These are phyloP conservation scores for Gamarada debralockiae DNA, from an alignment of 495 filamentous ascomycete species.

Conservation along the genomic window DNA sequence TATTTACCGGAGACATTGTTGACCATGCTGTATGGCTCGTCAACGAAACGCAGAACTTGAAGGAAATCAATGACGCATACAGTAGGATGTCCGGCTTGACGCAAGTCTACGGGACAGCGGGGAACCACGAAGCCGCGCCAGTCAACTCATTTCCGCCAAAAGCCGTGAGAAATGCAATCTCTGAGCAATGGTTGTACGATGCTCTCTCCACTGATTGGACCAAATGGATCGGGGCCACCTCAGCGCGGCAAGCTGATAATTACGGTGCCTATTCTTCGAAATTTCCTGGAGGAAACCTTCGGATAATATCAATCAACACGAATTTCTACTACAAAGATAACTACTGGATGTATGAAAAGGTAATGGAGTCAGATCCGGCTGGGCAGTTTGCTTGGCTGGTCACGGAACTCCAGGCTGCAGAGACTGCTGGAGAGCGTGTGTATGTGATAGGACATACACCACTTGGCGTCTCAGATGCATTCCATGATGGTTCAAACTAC, in stretches of 20 bases:
- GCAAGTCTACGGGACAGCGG: conserved; percentile 44
- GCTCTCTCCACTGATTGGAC: conserved; percentile 40
- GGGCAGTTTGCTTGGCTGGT: conserved; percentile 48
- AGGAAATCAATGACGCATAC: conserved; percentile 42
- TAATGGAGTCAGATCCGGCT: conserved; percentile 45
- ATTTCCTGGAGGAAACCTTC: conserved; percentile 31
- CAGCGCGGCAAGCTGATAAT: conserved; percentile 30
- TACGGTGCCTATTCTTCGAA: conserved; percentile 47
- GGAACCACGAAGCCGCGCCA: conserved; percentile 52
- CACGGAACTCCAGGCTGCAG: conserved; percentile 44
- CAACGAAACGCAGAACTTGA: conserved; percentile 32
- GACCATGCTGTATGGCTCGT: not conserved
- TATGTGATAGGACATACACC: conserved; percentile 53
- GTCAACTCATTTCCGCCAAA: conserved; percentile 45
- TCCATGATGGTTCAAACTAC: conserved; percentile 49
- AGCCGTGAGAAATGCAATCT: conserved; percentile 27
- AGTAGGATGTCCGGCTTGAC: conserved; percentile 28
- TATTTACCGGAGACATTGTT: conserved; percentile 44
- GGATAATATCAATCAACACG: conserved; percentile 53
- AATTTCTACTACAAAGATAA: conserved; percentile 54
- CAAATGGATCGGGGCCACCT: conserved; percentile 36
- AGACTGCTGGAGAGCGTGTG: conserved; percentile 44
- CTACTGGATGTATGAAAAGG: conserved; percentile 46
- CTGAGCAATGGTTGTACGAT: conserved; percentile 49
- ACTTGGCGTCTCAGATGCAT: conserved; percentile 41